Evolutionary conservation across 164 flowering plant genomes (phyloP).

Genomic region (Tinospora cordifolia): DNA sequence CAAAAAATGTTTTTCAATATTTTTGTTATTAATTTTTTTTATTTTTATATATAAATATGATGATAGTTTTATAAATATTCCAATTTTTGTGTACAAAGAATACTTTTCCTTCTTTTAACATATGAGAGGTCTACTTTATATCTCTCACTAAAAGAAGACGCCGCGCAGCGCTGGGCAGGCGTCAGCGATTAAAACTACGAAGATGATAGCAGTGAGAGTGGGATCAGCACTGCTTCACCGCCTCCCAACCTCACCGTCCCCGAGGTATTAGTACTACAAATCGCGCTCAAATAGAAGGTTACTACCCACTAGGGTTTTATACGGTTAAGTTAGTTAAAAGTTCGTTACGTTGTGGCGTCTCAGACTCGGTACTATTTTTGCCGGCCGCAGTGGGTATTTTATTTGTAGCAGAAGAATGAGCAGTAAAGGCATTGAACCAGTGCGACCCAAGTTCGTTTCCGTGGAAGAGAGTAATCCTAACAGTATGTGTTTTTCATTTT

Average conservation of each 20-base stretch:
- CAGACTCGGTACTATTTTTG: too few relatives aligned
- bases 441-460: slow-evolving; percentile 31
- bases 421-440: slow-evolving; percentile 19
- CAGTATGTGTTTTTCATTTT: slow-evolving; percentile 19
- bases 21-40: too few relatives aligned
- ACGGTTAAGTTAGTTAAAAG: neutral
- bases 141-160: too few relatives aligned
- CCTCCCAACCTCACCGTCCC: neutral
- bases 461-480: slow-evolving; percentile 27
- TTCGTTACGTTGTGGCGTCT: neutral
- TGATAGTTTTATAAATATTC: too few relatives aligned
- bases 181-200: neutral
- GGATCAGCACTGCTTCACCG: neutral
- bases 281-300: too few relatives aligned
- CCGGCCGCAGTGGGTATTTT: too few relatives aligned
- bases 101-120: too few relatives aligned
- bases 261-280: neutral
- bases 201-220: neutral
- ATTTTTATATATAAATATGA: too few relatives aligned
- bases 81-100: too few relatives aligned
- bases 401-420: slow-evolving; percentile 30
- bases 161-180: too few relatives aligned
- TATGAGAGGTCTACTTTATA: too few relatives aligned
- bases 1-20: too few relatives aligned
- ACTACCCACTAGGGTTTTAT: neutral